A percentile compares a stretch with the other conserved stretches of the same genome.
Evolutionary conservation across 2,329 filamentous ascomycete genomes (phyloP).

Genomic region (Fusarium globosum): DNA sequence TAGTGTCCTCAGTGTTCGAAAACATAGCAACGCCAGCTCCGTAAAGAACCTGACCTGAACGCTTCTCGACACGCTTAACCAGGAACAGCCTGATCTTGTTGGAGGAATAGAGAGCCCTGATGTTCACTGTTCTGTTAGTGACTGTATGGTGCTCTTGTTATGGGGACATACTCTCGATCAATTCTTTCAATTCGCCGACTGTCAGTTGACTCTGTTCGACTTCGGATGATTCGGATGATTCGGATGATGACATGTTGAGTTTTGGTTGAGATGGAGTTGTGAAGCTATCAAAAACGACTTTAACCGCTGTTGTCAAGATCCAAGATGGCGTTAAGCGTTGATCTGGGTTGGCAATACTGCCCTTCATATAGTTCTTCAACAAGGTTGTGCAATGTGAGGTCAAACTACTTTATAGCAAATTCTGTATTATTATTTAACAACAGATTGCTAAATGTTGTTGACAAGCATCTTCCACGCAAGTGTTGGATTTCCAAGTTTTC

Average conservation of each 20-base stretch:
- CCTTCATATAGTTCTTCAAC: neutral
- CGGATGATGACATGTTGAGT: neutral
- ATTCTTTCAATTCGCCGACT: neutral
- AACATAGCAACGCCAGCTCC: neutral
- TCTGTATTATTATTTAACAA: no score
- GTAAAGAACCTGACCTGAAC: neutral
- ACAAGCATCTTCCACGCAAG: neutral
- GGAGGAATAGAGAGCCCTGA: neutral
- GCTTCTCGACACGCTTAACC: neutral
- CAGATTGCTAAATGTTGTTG: neutral
- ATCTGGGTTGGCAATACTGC: neutral
- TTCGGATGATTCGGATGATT: neutral
- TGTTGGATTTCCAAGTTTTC: neutral
- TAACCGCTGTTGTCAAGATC: neutral
- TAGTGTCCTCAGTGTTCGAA: neutral
- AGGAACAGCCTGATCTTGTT: neutral
- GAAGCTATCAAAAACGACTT: neutral
- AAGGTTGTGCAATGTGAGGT: neutral
- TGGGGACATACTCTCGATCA: neutral
- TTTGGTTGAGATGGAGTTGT: neutral
- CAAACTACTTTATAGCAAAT: neutral
- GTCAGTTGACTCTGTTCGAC: neutral
- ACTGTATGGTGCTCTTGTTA: neutral
- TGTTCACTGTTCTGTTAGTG: neutral
- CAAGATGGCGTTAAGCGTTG: neutral